phyloP scores from a whole-genome alignment of 2,329 filamentous ascomycete genomes.

The Lachnellula suecica region DNA sequence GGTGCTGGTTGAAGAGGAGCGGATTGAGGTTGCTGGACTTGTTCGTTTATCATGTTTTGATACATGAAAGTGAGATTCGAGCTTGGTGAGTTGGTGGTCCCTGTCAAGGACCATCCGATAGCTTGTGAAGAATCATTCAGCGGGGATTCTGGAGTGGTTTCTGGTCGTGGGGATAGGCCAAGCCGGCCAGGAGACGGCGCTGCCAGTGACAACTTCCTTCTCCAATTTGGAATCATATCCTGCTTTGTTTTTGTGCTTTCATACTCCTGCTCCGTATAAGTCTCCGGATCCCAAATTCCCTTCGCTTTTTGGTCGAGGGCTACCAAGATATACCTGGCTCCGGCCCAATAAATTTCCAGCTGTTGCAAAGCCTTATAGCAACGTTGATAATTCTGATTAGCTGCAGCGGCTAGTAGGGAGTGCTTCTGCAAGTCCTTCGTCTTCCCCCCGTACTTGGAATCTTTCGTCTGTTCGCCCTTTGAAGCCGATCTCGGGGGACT shows the following conservation, averaged over 20 bases:
- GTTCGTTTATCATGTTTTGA: conserved; percentile 26
- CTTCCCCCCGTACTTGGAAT: conserved; percentile 25
- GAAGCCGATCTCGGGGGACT: conserved; percentile 22
- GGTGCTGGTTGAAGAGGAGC: conserved; percentile 45
- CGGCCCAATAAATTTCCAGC: conserved; percentile 82
- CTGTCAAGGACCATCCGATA: conserved; percentile 85
- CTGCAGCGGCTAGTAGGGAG: conserved; percentile 74
- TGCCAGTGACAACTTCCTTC: conserved; percentile 25
- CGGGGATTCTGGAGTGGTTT: conserved; percentile 47
- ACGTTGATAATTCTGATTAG: conserved; percentile 82
- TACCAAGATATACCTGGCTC: conserved; percentile 82
- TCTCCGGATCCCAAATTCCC: conserved; percentile 77
- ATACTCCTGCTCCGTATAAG: conserved; percentile 70
- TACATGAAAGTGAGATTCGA: conserved; percentile 83
- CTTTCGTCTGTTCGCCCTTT: conserved; percentile 3
- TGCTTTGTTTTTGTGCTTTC: conserved; percentile 63
- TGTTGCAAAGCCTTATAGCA: conserved; percentile 83
- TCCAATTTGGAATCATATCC: conserved; percentile 38
- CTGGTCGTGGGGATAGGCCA: conserved; percentile 42
- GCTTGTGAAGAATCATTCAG: conserved; percentile 48
- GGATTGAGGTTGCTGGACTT: conserved; percentile 10
- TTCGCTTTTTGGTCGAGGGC: conserved; percentile 86
- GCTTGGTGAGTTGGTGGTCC: conserved; percentile 81
- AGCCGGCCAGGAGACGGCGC: conserved; percentile 19
- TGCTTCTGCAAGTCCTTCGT: conserved; percentile 52